Conservation (phyloP, 1,284 basidiomycete species). For the Kalmanozyma brasiliensis region DNA sequence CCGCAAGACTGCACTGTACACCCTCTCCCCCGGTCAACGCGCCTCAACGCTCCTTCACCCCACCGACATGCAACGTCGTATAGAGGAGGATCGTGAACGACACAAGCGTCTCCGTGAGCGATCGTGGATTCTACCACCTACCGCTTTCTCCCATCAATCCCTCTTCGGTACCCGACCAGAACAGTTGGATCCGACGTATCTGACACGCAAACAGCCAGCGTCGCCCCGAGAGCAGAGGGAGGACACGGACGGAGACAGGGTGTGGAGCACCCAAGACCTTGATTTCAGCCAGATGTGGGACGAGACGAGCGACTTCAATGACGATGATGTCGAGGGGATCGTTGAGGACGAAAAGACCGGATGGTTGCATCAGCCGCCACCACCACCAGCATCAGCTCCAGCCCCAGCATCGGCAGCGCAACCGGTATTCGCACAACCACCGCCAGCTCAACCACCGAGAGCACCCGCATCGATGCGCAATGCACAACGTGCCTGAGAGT, state of each 20-base stretch:
- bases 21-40: slow-evolving; percentile 20
- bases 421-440: neutral
- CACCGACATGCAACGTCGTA: slow-evolving; percentile 82
- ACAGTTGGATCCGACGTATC: slow-evolving; percentile 32
- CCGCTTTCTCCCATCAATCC: slow-evolving; percentile 43
- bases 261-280: slow-evolving; percentile 39
- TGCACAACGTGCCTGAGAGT: slow-evolving; percentile 5
- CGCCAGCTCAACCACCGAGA: slow-evolving; percentile 11
- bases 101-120: slow-evolving; percentile 88
- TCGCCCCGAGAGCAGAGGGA: slow-evolving; percentile 1
- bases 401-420: neutral
- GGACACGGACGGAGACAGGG: slow-evolving; percentile 22
- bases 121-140: slow-evolving; percentile 87
- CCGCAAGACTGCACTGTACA: slow-evolving; percentile 16
- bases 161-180: slow-evolving; percentile 33
- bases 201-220: slow-evolving; percentile 10
- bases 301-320: slow-evolving; percentile 47
- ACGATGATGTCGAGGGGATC: slow-evolving; percentile 36
- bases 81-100: slow-evolving; percentile 93
- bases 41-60: slow-evolving; percentile 70
- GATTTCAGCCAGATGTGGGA: slow-evolving; percentile 50
- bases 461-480: slow-evolving; percentile 33
- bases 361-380: slow-evolving; percentile 16
- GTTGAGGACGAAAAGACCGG: slow-evolving; percentile 17
- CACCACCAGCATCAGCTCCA: slow-evolving; percentile 3